Evolutionary conservation across 805 yeast species (phyloP), one percentile per base, ranked within the genome.

Genomic region (Ogataea haglerorum): DNA sequence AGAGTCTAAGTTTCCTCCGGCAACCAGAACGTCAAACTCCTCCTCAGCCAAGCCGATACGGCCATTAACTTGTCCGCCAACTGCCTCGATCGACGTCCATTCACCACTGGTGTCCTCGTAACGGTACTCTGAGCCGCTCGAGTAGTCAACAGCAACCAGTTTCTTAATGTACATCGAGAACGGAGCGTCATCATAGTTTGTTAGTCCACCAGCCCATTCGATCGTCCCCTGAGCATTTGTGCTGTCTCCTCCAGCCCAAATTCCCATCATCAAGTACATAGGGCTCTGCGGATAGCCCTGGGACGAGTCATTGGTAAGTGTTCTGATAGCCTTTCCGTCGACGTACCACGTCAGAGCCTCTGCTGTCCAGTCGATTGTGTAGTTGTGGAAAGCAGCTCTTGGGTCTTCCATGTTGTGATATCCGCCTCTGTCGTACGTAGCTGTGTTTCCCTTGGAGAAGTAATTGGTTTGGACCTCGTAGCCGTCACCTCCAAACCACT

Each of bases 251-350:
- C 90, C 91, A 4, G 89, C 89, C 91, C 93, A 84, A 23, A 79
- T 64, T 49, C 93, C 91, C 46, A 77, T 67, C 57, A 67, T 72
- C 10, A 84, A 58, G 49, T 67, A 72, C 90, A 89, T 86, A 35
- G 97, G 97, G n/a, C 88, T 68, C 65, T 89, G 95, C 30, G 97
- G 97, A 62, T 76, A 90, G 5, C 95, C 95, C 56, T 78, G 72
- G 13, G 76, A 57, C 16, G 80, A 67, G 41, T 67, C 64, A 42
- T 76, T 70, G 9, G 56, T 30, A 39, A 90, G 65, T 2, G 85
- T 75, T 68, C 97, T 78, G 8, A 86, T 78, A 1, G 71, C 68
- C 6, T 48, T 56, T 21, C 91, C 95, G 55, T 90, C 95, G 18
- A 87, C 52, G 42, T 74, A 76, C 89, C 95, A 90, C 7, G 74